These are phyloP conservation scores for Nemania diffusa DNA, from an alignment of 2,329 filamentous ascomycete genomes.

Conservation along the genomic window DNA sequence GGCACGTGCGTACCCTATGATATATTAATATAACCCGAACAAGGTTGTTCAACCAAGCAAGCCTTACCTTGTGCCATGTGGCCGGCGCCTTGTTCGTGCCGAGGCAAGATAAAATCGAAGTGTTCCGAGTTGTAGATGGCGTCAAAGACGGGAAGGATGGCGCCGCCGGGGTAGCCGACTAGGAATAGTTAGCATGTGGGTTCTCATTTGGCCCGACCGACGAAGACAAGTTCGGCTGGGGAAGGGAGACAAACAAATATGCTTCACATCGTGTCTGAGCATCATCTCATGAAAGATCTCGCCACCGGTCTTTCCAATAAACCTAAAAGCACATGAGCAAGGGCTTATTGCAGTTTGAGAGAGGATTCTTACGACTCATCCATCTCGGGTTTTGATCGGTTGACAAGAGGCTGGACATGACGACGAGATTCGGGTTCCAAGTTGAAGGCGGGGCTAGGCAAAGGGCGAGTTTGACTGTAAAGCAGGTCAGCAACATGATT, in stretches of 20 bases:
- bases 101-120: conserved; percentile 94
- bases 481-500: conserved; percentile 26
- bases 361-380: conserved; percentile 29
- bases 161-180: conserved; percentile 93
- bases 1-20: conserved; percentile 78
- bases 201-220: conserved; percentile 21
- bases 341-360: conserved; percentile 18
- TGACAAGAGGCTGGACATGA: conserved; percentile 29
- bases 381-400: conserved; percentile 23
- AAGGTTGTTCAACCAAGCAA: conserved; percentile 23
- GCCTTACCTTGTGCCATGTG: conserved; percentile 90
- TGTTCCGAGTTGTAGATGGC: conserved; percentile 98
- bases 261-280: conserved; percentile 89
- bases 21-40: conserved; percentile 30
- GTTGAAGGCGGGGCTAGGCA: conserved; percentile 28
- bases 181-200: conserved; percentile 26
- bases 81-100: conserved; percentile 96
- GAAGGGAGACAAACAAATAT: conserved; percentile 78
- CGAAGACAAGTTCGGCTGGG: conserved; percentile 23
- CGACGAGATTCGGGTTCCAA: conserved; percentile 25
- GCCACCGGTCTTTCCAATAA: conserved; percentile 94
- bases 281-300: conserved; percentile 99
- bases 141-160: conserved; percentile 97
- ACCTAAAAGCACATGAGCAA: conserved; percentile 59
- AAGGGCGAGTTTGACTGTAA: conserved; percentile 25